phyloP scores from a whole-genome alignment of 805 yeast species.

The Pichia californica region DNA sequence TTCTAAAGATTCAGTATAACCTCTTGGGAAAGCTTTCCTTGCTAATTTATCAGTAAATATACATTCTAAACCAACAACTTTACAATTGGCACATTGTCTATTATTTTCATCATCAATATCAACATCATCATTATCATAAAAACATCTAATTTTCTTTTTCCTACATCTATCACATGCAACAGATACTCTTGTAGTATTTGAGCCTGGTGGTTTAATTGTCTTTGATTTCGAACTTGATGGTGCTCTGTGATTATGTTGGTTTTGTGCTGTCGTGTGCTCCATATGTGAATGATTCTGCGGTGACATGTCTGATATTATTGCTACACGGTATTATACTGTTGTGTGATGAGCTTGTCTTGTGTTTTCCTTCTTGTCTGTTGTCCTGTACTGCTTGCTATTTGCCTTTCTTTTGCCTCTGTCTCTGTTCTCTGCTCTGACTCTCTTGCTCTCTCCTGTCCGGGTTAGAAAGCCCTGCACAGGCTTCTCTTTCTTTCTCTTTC shows the following conservation, averaged over 20 bases:
- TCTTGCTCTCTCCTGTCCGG: no score
- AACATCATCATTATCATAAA: constrained; percentile 25
- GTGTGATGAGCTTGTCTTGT: no score
- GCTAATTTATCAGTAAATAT: constrained; percentile 82
- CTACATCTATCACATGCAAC: constrained; percentile 92
- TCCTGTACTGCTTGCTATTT: no score
- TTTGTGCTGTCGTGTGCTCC: no score
- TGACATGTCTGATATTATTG: no score
- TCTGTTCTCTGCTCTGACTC: no score
- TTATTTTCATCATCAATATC: constrained; percentile 7
- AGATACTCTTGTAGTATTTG: constrained; percentile 62
- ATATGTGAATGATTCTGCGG: no score
- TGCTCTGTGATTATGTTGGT: neutral
- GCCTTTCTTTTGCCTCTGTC: no score
- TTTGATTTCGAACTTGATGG: constrained; percentile 27
- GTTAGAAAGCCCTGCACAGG: no score
- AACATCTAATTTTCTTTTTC: constrained; percentile 68
- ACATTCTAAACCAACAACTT: constrained; percentile 79
- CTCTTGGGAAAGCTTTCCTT: constrained; percentile 83
- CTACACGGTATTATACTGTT: no score
- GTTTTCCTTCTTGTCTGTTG: no score
- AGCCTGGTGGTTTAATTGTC: constrained; percentile 64
- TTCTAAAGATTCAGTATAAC: constrained; percentile 85
- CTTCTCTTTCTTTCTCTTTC: no score
- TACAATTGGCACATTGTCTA: constrained; percentile 76